These are phyloP conservation scores for Ramalina peruviana DNA, from an alignment of 495 filamentous ascomycete species.

Conservation along the genomic window DNA sequence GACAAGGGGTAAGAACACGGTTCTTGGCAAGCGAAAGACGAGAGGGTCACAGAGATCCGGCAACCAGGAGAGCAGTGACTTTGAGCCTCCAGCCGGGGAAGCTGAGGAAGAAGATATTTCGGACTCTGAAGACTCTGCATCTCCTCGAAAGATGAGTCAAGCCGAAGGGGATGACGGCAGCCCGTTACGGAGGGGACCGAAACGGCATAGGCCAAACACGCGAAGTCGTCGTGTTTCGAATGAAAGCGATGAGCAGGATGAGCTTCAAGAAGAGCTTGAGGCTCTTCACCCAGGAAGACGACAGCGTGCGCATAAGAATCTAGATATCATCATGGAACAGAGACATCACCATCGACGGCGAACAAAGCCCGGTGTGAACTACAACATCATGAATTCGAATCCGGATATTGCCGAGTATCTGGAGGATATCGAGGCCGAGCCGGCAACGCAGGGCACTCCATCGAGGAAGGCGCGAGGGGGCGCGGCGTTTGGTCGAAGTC, in stretches of 20 bases:
- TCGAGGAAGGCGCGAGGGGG: slow-evolving; percentile 47
- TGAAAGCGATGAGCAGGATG: slow-evolving; percentile 42
- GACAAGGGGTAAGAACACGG: neutral
- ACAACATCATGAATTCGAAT: slow-evolving; percentile 2
- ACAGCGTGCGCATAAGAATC: neutral
- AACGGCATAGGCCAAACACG: slow-evolving; percentile 35
- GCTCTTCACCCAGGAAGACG: slow-evolving; percentile 34
- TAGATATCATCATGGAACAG: slow-evolving; percentile 42
- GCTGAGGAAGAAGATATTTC: slow-evolving; percentile 50
- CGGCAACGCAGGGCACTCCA: slow-evolving; percentile 43
- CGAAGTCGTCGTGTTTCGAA: slow-evolving; percentile 42
- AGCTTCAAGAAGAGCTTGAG: slow-evolving; percentile 66
- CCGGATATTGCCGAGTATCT: slow-evolving; percentile 50
- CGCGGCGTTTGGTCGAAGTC: slow-evolving; percentile 50
- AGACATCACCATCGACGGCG: slow-evolving; percentile 46
- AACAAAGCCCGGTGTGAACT: slow-evolving; percentile 57
- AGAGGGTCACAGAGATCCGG: slow-evolving; percentile 37
- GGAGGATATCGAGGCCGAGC: slow-evolving; percentile 54
- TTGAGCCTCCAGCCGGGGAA: slow-evolving; percentile 60
- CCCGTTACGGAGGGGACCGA: slow-evolving; percentile 33
- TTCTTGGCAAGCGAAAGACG: slow-evolving; percentile 28
- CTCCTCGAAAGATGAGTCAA: slow-evolving; percentile 29
- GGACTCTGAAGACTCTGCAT: slow-evolving; percentile 31
- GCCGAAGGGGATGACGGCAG: slow-evolving; percentile 37
- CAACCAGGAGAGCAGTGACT: slow-evolving; percentile 69